A percentile compares a stretch with the other conserved stretches of the same genome.
phyloP scores from a whole-genome alignment of 2,329 filamentous ascomycete genomes.

The Fusarium abutilonis region DNA sequence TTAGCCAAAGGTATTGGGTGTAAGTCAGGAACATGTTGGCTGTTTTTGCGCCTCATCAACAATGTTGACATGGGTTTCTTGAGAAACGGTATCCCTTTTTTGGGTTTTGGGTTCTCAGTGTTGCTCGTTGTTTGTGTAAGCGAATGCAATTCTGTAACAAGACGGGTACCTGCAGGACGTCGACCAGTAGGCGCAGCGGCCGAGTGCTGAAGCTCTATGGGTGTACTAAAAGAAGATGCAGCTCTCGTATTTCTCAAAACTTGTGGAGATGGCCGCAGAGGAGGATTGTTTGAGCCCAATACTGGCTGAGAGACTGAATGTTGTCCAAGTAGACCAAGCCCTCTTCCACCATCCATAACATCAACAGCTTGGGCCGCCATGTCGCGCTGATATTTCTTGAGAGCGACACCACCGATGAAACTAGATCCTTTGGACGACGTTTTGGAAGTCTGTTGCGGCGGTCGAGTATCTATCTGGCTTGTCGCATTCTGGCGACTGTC shows the following conservation, averaged over 20 bases:
- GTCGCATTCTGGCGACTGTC: conserved; percentile 41
- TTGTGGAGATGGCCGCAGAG: conserved; percentile 39
- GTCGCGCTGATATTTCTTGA: conserved; percentile 61
- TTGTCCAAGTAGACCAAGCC: conserved; percentile 24
- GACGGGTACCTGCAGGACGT: conserved; percentile 55
- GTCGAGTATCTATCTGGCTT: conserved; percentile 37
- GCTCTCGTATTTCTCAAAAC: conserved; percentile 47
- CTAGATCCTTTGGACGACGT: conserved; percentile 54
- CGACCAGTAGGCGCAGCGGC: conserved; percentile 50
- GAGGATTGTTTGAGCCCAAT: conserved; percentile 41
- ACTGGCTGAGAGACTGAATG: conserved; percentile 33
- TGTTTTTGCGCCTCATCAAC: conserved; percentile 65
- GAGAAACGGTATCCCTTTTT: conserved; percentile 66
- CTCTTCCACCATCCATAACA: conserved; percentile 29
- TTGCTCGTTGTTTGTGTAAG: conserved; percentile 46
- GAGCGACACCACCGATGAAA: conserved; percentile 66
- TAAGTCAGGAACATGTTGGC: conserved; percentile 59
- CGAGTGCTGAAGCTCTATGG: conserved; percentile 58
- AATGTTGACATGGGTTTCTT: conserved; percentile 69
- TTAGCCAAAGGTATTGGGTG: conserved; percentile 54
- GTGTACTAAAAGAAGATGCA: conserved; percentile 56
- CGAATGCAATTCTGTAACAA: conserved; percentile 52
- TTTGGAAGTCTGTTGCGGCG: conserved; percentile 44
- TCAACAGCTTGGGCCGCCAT: conserved; percentile 43
- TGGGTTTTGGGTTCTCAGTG: conserved; percentile 57